These are phyloP conservation scores for Aschersonia sp. DNA, from an alignment of 2,329 filamentous ascomycete genomes.

Conservation along the genomic window DNA sequence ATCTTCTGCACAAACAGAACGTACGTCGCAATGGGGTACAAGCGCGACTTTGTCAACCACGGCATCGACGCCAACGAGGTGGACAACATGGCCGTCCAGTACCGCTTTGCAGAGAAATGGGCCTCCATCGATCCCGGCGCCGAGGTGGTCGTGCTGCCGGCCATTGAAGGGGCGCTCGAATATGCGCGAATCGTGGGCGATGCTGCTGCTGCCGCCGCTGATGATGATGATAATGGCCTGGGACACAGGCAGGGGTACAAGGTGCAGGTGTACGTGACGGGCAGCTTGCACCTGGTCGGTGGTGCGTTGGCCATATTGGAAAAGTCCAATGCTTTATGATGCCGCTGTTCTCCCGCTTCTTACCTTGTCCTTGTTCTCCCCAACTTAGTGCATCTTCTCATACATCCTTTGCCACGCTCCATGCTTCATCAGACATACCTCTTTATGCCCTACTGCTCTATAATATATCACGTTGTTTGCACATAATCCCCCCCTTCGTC, in stretches of 20 bases:
- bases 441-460: no score
- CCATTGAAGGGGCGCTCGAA: slow-evolving; percentile 40
- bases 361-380: no score
- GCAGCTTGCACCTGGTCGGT: slow-evolving; percentile 49
- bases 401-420: no score
- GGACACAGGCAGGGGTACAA: slow-evolving; percentile 13
- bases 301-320: slow-evolving; percentile 36
- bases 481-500: no score
- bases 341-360: not conserved
- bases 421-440: no score
- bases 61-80: slow-evolving; percentile 37
- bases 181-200: slow-evolving; percentile 23
- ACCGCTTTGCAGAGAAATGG: slow-evolving; percentile 38
- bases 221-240: no score
- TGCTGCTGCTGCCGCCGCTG: not conserved
- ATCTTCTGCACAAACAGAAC: slow-evolving; percentile 73
- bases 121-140: slow-evolving; percentile 28
- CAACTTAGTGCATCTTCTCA: no score
- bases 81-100: slow-evolving; percentile 35
- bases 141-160: slow-evolving; percentile 31
- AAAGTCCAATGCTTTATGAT: slow-evolving; percentile 25
- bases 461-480: not conserved
- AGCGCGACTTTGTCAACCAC: slow-evolving; percentile 41
- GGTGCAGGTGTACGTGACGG: slow-evolving; percentile 39
- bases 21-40: slow-evolving; percentile 33